These are phyloP conservation scores for Geranomyces variabilis DNA, from an alignment of 192 early-diverging fungal genomes.

Conservation along the genomic window DNA sequence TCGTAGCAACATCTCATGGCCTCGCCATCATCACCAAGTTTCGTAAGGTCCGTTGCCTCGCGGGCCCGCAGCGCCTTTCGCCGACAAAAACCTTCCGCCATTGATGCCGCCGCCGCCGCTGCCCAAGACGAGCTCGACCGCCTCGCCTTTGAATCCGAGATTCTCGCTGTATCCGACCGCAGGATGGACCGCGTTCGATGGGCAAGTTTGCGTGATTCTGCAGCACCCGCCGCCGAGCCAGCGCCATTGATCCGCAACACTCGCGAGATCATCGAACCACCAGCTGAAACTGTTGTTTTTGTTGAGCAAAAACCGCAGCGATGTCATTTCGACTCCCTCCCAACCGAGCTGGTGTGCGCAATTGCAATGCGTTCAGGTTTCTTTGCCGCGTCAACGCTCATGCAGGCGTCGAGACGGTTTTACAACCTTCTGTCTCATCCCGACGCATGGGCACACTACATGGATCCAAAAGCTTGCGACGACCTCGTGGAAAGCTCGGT, in stretches of 20 bases:
- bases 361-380: slow-evolving; percentile 50
- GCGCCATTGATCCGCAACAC: background rate
- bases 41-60: background rate
- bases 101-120: background rate
- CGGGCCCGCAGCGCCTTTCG: slow-evolving; percentile 7
- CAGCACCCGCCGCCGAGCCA: background rate
- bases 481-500: slow-evolving; percentile 43
- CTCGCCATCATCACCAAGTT: no score
- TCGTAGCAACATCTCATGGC: no score
- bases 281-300: background rate
- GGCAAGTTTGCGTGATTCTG: background rate
- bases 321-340: slow-evolving; percentile 28
- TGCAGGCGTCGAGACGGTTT: slow-evolving; percentile 27
- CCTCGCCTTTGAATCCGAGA: background rate
- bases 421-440: slow-evolving; percentile 30
- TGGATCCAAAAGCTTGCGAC: slow-evolving; percentile 6
- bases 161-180: background rate
- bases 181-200: background rate
- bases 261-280: background rate
- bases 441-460: slow-evolving; percentile 38
- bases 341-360: slow-evolving; percentile 44
- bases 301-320: background rate
- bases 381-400: slow-evolving; percentile 34
- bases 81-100: background rate
- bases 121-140: background rate